Conservation (phyloP, 768 basidiomycete species). For the Xerocomus spinulosus region DNA sequence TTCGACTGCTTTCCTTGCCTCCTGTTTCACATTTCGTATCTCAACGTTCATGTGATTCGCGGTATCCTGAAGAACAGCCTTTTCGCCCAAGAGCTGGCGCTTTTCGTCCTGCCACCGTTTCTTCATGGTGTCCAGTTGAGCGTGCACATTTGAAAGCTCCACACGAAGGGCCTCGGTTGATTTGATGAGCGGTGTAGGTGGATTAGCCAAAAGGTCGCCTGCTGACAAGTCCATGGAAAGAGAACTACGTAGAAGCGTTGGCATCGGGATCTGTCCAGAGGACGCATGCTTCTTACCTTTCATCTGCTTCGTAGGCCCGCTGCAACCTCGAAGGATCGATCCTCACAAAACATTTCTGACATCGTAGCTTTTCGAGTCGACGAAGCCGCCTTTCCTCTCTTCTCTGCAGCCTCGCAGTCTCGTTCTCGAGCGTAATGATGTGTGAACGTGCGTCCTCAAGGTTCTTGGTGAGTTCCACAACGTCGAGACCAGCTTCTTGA, state of each 20-base stretch:
- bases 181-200: slow-evolving; percentile 64
- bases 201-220: slow-evolving; percentile 47
- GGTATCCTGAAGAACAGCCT: slow-evolving; percentile 65
- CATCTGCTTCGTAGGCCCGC: slow-evolving; percentile 44
- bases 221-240: slow-evolving; percentile 43
- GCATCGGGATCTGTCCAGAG: neutral
- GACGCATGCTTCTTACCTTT: slow-evolving; percentile 45
- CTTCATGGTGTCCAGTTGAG: slow-evolving; percentile 60
- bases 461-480: slow-evolving; percentile 63
- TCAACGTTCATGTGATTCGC: slow-evolving; percentile 62
- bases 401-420: slow-evolving; percentile 58
- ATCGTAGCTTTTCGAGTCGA: slow-evolving; percentile 58
- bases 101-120: slow-evolving; percentile 68
- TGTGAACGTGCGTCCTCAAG: slow-evolving; percentile 66
- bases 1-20: slow-evolving; percentile 50
- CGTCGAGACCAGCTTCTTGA: slow-evolving; percentile 73
- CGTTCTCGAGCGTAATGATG: slow-evolving; percentile 58
- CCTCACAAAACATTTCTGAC: slow-evolving; percentile 64
- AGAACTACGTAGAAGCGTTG: slow-evolving; percentile 37
- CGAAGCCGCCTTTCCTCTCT: slow-evolving; percentile 65
- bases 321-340: slow-evolving; percentile 47
- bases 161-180: slow-evolving; percentile 60
- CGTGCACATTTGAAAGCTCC: slow-evolving; percentile 58
- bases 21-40: slow-evolving; percentile 54
- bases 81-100: slow-evolving; percentile 60